Evolutionary conservation across 192 early-diverging fungal genomes (phyloP).

Genomic region (Diversispora eburnea): DNA sequence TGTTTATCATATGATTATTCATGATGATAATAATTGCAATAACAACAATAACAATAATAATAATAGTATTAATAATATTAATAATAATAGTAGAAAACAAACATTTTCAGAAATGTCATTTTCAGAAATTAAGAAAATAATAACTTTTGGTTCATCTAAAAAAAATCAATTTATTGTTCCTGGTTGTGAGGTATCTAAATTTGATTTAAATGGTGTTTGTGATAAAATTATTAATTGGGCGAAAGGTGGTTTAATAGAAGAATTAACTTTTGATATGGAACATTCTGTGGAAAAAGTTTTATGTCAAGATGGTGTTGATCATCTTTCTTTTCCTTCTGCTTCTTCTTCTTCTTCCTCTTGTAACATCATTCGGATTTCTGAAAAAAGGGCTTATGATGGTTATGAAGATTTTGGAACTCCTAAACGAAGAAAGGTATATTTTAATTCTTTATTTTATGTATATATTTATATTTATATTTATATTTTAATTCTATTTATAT

Average conservation of each 20-base stretch:
- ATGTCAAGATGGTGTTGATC: background rate
- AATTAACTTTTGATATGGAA: conserved; percentile 9
- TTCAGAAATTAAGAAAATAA: background rate
- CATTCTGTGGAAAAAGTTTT: background rate
- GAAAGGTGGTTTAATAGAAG: background rate
- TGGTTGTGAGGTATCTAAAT: background rate
- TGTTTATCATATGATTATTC: background rate
- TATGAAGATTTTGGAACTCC: background rate
- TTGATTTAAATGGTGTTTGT: conserved; percentile 1
- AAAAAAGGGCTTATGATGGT: background rate
- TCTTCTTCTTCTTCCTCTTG: no score
- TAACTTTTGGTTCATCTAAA: conserved; percentile 1
- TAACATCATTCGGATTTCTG: background rate
- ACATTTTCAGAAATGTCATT: background rate
- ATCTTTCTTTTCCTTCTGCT: background rate
- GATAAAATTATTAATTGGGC: conserved; percentile 3
- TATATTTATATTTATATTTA: no score
- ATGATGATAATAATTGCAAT: background rate
- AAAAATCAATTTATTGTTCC: conserved; percentile 2
- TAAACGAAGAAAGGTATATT: background rate
- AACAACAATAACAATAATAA: no score
- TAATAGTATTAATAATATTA: no score
- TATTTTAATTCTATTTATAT: no score
- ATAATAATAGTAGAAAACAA: background rate
- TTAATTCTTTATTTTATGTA: no score